Percentiles rank a stretch among this genome's conserved stretches.
phyloP scores from a whole-genome alignment of 139 green algal genomes.

The Picochlorum sp. region DNA sequence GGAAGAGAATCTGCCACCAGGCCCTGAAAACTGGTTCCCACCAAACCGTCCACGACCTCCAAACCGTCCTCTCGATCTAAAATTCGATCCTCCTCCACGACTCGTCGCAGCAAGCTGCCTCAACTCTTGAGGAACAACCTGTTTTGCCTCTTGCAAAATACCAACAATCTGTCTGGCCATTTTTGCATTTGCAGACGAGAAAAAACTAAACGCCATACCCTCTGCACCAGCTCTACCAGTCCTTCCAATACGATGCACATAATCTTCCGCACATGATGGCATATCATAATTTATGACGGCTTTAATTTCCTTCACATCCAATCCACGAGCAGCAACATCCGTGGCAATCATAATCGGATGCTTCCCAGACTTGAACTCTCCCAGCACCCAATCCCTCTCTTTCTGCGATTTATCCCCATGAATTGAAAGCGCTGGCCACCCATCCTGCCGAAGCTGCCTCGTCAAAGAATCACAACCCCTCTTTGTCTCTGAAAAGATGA shows the following conservation, averaged over 20 bases:
- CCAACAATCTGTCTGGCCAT: constrained; percentile 60
- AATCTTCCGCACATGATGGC: constrained; percentile 82
- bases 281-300: constrained; percentile 85
- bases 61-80: constrained; percentile 11
- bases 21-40: background rate
- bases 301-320: constrained; percentile 91
- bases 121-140: constrained; percentile 47
- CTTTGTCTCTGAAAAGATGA: constrained; percentile 92
- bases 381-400: constrained; percentile 87
- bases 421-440: constrained; percentile 75
- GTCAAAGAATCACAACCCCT: constrained; percentile 80
- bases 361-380: constrained; percentile 78
- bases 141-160: constrained; percentile 68
- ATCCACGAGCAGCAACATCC: constrained; percentile 81
- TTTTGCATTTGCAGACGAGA: constrained; percentile 61
- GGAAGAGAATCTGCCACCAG: background rate
- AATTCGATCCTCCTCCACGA: constrained; percentile 21
- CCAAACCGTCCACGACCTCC: constrained; percentile 12
- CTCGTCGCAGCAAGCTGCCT: constrained; percentile 27
- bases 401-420: constrained; percentile 93
- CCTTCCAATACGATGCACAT: constrained; percentile 81
- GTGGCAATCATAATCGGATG: constrained; percentile 92
- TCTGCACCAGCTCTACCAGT: constrained; percentile 60
- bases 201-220: constrained; percentile 75
- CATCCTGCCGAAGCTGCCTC: constrained; percentile 70